phyloP scores from a whole-genome alignment of 257 asterid genomes.

The Solanum commersonii region DNA sequence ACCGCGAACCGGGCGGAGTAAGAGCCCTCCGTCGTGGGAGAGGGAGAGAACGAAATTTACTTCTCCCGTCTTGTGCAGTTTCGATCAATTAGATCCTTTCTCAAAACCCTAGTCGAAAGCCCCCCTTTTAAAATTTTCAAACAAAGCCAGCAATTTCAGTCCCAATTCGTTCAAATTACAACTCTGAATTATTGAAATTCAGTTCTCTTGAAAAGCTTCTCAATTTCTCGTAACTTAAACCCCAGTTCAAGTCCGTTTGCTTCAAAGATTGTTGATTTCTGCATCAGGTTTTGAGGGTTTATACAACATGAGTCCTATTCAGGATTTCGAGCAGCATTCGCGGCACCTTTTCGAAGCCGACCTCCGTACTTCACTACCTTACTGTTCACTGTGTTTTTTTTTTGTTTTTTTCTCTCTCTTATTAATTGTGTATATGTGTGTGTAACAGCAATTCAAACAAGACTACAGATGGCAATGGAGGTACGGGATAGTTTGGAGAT shows the following conservation, averaged over 20 bases:
- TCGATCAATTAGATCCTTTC: background rate
- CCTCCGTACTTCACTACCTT: conserved; percentile 33
- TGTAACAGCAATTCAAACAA: conserved; percentile 63
- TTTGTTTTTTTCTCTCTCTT: background rate
- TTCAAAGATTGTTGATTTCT: background rate
- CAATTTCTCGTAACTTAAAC: background rate
- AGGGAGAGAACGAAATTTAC: background rate
- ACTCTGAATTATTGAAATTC: background rate
- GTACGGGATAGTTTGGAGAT: conserved; percentile 98
- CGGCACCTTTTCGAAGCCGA: conserved; percentile 70
- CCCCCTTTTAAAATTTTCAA: background rate
- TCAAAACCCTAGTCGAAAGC: background rate
- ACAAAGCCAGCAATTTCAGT: background rate
- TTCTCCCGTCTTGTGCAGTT: background rate
- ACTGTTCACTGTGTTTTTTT: background rate
- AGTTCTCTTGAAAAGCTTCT: background rate
- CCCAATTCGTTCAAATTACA: background rate
- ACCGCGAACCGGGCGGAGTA: background rate
- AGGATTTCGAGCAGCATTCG: conserved; percentile 92
- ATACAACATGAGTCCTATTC: conserved; percentile 74
- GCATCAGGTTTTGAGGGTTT: background rate
- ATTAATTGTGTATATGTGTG: background rate
- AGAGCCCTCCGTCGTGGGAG: background rate
- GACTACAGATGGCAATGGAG: conserved; percentile 97
- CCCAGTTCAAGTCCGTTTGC: background rate